Evolutionary conservation across 1,139 yeast genomes (phyloP), one percentile per base, ranked within the genome.

Genomic region (Lodderomyces pseudojiufengensis): DNA sequence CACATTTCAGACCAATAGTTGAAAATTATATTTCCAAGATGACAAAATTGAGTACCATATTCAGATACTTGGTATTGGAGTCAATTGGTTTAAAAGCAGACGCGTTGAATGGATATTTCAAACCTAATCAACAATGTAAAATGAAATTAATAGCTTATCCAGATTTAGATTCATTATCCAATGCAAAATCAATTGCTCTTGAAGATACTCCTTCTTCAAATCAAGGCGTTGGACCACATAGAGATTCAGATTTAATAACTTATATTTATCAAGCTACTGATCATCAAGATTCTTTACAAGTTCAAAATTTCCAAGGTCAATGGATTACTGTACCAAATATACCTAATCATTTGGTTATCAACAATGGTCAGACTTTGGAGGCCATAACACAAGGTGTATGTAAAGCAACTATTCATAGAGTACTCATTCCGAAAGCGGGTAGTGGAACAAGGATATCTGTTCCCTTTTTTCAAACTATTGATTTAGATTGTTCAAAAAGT

Each of bases 141-240:
- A 63, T 76, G 70, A 76, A 76, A 47, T 56, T 76, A 22, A 66
- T 76, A 34, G 72, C 76, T 3, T 76, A 76, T 44, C 80, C 80
- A 1, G 74, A 68, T 39, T 37, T 49, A 2, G 21, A 44, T 0
- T 63, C 65, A 30, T 54, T 71, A 27, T 49, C 46, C 16, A 52
- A 52, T 12, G 43, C 55, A 9, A 48, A 53, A 12, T 58, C 66
- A 16, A 53, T 48, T 8, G 64, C 63, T 0, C 46, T 61, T 26
- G 55, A 61, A 28, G 79, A 74, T 37, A 61, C 65, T 10, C 70
- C 72, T 29, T 45, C 62, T n/a, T 63, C 72, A 6, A 59, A 61
- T 18, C 86, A 80, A 51, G 85, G 87, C 2, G 80, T 76, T 24
- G 87, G 88, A 1, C 83, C 84, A 2, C 87, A 81, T 50, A 70